A percentile compares a stretch with the other conserved stretches of the same genome.
phyloP scores from a whole-genome alignment of 192 early-diverging fungal species.

The Coemansia furcata region DNA sequence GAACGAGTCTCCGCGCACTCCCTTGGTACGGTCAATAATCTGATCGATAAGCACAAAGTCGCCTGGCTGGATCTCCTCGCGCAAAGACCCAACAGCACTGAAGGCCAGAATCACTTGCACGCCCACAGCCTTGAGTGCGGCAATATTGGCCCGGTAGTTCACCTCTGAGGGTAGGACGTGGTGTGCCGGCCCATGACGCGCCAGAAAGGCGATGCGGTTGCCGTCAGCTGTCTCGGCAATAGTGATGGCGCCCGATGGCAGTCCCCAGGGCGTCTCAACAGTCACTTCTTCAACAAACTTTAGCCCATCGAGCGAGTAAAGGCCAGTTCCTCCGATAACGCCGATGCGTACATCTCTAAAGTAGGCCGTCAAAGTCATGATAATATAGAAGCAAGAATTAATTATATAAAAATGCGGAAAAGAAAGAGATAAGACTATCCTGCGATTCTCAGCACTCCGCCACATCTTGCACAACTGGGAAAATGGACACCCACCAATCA shows the following conservation, averaged over 20 bases:
- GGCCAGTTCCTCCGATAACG: conserved; percentile 93
- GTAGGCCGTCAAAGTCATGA: not conserved
- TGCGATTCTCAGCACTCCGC: not conserved
- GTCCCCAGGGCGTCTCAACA: conserved; percentile 89
- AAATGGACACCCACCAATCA: not conserved
- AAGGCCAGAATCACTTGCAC: conserved; percentile 92
- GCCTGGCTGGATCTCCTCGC: conserved; percentile 87
- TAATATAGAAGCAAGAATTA: not conserved
- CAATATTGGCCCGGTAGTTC: conserved; percentile 95
- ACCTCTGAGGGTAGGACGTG: conserved; percentile 84
- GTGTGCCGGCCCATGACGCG: conserved; percentile 93
- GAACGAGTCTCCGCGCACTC: conserved; percentile 88
- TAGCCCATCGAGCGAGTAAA: conserved; percentile 84
- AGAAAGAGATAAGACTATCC: not conserved
- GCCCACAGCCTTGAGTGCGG: conserved; percentile 92
- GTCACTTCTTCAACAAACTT: conserved; percentile 77
- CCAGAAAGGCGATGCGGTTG: conserved; percentile 90
- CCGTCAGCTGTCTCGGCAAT: conserved; percentile 69
- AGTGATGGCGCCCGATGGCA: conserved; percentile 83
- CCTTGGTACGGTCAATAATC: conserved; percentile 98
- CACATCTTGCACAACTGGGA: not conserved
- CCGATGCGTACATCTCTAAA: conserved; percentile 74
- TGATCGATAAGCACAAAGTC: conserved; percentile 96
- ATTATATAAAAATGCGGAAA: not conserved
- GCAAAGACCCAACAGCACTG: conserved; percentile 94